Evolutionary conservation across 768 basidiomycete genomes (phyloP).

Genomic region (Pholiota molesta): DNA sequence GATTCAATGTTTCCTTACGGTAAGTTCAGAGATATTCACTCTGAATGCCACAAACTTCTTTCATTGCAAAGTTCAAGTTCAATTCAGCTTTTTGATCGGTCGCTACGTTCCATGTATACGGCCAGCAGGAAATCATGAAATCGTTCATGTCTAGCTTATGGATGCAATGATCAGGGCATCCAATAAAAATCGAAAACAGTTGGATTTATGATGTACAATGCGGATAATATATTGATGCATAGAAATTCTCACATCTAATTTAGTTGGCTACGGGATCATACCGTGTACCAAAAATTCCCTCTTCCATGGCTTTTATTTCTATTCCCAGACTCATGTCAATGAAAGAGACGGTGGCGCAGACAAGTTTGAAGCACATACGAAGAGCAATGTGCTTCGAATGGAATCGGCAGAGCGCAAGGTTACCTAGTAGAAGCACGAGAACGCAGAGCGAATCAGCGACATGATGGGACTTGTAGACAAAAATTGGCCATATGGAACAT

Average conservation of each 20-base stretch:
- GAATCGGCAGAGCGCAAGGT: constrained; percentile 64
- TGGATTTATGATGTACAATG: too few relatives aligned
- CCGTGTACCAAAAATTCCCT: constrained; percentile 23
- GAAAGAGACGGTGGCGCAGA: background rate
- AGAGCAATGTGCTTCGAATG: constrained; percentile 69
- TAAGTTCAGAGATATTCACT: background rate
- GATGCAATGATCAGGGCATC: too few relatives aligned
- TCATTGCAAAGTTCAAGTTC: background rate
- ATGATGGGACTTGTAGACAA: background rate
- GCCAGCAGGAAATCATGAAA: too few relatives aligned
- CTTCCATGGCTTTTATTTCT: constrained; percentile 76
- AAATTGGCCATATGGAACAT: background rate
- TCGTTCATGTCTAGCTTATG: too few relatives aligned
- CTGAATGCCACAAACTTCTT: background rate
- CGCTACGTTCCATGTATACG: too few relatives aligned
- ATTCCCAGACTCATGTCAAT: background rate
- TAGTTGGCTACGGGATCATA: constrained; percentile 9
- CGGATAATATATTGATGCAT: too few relatives aligned
- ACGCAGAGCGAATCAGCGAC: background rate
- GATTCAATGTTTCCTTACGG: background rate
- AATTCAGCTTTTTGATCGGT: too few relatives aligned
- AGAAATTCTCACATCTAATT: background rate
- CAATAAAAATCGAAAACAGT: too few relatives aligned
- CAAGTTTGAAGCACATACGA: constrained; percentile 48
- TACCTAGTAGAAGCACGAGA: constrained; percentile 35